These are phyloP conservation scores for Boechera divaricarpa DNA, from an alignment of 345 rosid genomes.

Conservation along the genomic window DNA sequence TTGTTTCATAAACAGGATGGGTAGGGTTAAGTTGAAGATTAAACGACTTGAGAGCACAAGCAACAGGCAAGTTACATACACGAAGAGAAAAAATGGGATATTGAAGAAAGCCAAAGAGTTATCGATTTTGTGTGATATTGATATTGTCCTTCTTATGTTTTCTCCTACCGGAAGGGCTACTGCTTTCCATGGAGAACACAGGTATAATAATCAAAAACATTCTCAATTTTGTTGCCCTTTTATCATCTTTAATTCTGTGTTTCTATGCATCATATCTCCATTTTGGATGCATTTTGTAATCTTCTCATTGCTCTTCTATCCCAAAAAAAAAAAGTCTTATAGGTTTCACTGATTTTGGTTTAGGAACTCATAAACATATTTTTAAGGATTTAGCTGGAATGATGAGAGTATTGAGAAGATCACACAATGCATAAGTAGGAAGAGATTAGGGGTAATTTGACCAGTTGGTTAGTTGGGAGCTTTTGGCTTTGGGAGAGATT, in stretches of 20 bases:
- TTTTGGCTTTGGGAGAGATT: conserved; percentile 7
- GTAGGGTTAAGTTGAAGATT: conserved; percentile 87
- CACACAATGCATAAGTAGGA: not conserved
- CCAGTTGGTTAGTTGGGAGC: conserved; percentile 4
- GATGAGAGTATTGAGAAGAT: not conserved
- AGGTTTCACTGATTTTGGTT: conserved; percentile 1
- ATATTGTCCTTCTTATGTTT: conserved; percentile 85
- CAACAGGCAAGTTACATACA: conserved; percentile 79
- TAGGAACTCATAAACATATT: not conserved
- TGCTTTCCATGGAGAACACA: conserved; percentile 72
- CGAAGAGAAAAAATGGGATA: conserved; percentile 83
- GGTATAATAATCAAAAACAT: conserved; percentile 42
- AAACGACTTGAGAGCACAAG: conserved; percentile 79
- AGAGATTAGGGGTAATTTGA: not conserved
- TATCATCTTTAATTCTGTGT: not conserved
- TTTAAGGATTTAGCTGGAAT: conserved; percentile 18
- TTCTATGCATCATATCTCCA: conserved; percentile 4
- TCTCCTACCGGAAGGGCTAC: conserved; percentile 84
- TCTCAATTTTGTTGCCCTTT: not conserved
- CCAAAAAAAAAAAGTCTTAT: not conserved
- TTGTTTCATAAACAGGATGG: conserved; percentile 56
- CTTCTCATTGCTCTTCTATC: not conserved
- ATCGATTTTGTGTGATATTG: conserved; percentile 84
- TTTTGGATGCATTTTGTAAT: not conserved
- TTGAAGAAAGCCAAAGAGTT: conserved; percentile 91